Conservation (phyloP, 2,329 filamentous ascomycete genomes). For the Colletotrichum sojae region DNA sequence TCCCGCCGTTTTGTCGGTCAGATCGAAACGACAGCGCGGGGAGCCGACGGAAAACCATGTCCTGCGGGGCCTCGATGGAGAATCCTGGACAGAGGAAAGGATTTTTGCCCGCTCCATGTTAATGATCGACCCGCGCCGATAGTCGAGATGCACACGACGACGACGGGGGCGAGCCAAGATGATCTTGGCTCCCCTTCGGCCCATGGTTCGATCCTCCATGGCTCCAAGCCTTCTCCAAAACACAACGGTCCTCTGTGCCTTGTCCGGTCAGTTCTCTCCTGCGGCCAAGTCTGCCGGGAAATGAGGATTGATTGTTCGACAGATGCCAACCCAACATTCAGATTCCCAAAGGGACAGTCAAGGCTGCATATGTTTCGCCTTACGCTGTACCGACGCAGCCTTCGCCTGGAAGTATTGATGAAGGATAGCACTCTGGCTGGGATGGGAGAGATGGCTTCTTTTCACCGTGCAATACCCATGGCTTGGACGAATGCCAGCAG, state of each 20-base stretch:
- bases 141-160: slow-evolving; percentile 20
- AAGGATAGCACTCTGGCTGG: not conserved
- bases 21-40: not conserved
- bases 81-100: not conserved
- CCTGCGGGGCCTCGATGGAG: not conserved
- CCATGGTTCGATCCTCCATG: slow-evolving; percentile 7
- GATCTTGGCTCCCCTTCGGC: not conserved
- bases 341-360: not conserved
- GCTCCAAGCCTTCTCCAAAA: not conserved
- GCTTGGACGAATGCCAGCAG: not conserved
- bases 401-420: slow-evolving; percentile 3
- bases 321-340: slow-evolving; percentile 5
- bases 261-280: slow-evolving; percentile 10
- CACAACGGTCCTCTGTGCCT: not conserved
- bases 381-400: not conserved
- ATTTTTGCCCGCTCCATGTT: not conserved
- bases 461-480: not conserved
- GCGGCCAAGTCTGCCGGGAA: slow-evolving; percentile 6
- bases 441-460: not conserved
- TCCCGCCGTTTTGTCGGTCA: slow-evolving; percentile 25
- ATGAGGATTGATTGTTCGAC: slow-evolving; percentile 10
- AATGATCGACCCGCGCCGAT: slow-evolving; percentile 24
- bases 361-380: slow-evolving; percentile 6
- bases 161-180: not conserved
- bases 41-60: not conserved